Conservation (phyloP, 306 rosid species). For the Rosa rugosa region DNA sequence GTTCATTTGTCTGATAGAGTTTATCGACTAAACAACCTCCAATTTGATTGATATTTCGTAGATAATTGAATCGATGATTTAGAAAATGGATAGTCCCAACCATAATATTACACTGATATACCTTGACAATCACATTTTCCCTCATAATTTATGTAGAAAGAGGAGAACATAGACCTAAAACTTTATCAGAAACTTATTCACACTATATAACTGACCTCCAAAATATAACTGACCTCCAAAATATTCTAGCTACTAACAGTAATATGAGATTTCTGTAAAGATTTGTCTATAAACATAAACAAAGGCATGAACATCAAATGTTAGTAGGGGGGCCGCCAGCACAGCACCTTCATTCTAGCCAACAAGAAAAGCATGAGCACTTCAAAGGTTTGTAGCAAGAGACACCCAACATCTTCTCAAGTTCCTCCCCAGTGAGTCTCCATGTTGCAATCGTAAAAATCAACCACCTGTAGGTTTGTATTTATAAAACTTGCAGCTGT, state of each 20-base stretch:
- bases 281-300: constrained; percentile 40
- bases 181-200: constrained; percentile 33
- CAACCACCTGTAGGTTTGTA: constrained; percentile 41
- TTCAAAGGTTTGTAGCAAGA: background rate
- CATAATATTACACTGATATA: background rate
- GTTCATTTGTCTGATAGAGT: no score
- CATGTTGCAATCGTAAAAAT: constrained; percentile 49
- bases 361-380: constrained; percentile 7
- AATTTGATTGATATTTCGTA: background rate
- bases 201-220: constrained; percentile 36
- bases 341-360: constrained; percentile 19
- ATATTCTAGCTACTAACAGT: constrained; percentile 28
- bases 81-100: background rate
- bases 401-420: constrained; percentile 9
- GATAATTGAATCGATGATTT: background rate
- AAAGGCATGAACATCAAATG: constrained; percentile 37
- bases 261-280: constrained; percentile 34
- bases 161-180: background rate
- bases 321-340: constrained; percentile 37
- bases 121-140: background rate
- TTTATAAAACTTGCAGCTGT: constrained; percentile 19
- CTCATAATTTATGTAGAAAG: background rate
- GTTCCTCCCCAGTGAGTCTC: constrained; percentile 58
- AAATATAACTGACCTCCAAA: constrained; percentile 23
- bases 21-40: background rate